Conservation (phyloP, 2,329 filamentous ascomycete species). For the Davidsoniella eucalypti region DNA sequence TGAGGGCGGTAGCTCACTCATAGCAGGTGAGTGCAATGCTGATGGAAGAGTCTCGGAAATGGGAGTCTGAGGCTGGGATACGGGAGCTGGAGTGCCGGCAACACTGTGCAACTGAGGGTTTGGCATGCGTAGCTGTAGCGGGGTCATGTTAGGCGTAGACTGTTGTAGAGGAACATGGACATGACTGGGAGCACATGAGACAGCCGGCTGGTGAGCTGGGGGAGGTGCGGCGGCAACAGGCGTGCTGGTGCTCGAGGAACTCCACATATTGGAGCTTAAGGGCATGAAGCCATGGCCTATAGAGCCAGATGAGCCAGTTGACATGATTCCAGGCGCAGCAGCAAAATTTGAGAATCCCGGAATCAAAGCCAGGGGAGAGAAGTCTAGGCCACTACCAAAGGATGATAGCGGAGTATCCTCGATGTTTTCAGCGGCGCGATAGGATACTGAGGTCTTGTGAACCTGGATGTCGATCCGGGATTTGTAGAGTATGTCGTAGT, state of each 20-base stretch:
- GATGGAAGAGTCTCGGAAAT: background rate
- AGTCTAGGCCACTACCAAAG: constrained; percentile 25
- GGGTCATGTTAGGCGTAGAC: background rate
- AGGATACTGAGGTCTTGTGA: constrained; percentile 39
- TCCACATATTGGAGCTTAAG: background rate
- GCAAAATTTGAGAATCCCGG: constrained; percentile 26
- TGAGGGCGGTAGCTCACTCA: background rate
- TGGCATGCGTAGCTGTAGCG: background rate
- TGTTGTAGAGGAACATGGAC: background rate
- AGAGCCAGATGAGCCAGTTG: constrained; percentile 14
- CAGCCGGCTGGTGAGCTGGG: background rate
- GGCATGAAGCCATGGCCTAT: constrained; percentile 20
- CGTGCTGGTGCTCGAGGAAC: background rate
- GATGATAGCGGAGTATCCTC: constrained; percentile 24
- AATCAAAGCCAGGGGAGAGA: constrained; percentile 29
- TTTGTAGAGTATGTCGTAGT: constrained; percentile 89
- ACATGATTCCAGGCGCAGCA: constrained; percentile 14
- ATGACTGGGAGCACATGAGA: background rate
- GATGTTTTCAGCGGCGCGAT: constrained; percentile 30
- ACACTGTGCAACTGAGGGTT: constrained; percentile 1
- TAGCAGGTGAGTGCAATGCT: constrained; percentile 6
- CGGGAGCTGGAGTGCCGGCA: background rate
- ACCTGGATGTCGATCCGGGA: constrained; percentile 17
- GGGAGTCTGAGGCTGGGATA: background rate
- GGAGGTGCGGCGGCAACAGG: too few species aligned